Base-by-base conservation (phyloP, 768 basidiomycete species). In the Paxillus involutus region DNA sequence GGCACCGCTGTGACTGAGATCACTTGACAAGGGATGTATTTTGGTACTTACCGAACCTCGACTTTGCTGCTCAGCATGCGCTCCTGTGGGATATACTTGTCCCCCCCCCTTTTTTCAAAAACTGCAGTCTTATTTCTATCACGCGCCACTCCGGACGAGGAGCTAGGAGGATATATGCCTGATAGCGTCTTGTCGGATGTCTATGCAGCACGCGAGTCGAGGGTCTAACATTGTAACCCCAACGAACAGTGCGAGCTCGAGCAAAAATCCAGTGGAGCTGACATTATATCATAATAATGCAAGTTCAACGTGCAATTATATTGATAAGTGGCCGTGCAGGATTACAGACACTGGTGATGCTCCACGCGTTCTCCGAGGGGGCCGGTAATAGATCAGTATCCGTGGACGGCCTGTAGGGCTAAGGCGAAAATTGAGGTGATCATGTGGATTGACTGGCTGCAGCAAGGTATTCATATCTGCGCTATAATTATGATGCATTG, bases 401-500 rank as follows among this genome's bases (percentile, higher is more conserved):
- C 17, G 21, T n/a, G 37, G 37, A 41, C 26, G 39, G 36, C 19
- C 37, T 41, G 35, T 21, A 21, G 21, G n/a, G n/a, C 35, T 48
- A 56, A 72, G 59, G 47, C 47, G 32, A 16, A 19, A 4, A 19
- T 14, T 44, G 30, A 33, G 33, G 40, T 26, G 24, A 11, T 50
- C 48, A 12, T 24, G 16, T 35, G 45, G 26, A 42, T 50, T 48
- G 30, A 16, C 45, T 13, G 30, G 21, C 58, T 47, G 49, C 6
- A 9, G 29, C n/a, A 42, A 24, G 21, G n/a, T 51, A 51, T n/a
- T 41, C 26, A 49, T 48, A 24, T 32, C 32, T 1, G 7, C 33
- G 32, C 46, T 51, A 29, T 35, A 33, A 37, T 26, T 26, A 42
- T 41, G 3, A 16, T 21, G 21, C 39, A 14, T 21, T 6, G 21